phyloP scores from a whole-genome alignment of 441 rosid genomes.

The Brassica hybrid region DNA sequence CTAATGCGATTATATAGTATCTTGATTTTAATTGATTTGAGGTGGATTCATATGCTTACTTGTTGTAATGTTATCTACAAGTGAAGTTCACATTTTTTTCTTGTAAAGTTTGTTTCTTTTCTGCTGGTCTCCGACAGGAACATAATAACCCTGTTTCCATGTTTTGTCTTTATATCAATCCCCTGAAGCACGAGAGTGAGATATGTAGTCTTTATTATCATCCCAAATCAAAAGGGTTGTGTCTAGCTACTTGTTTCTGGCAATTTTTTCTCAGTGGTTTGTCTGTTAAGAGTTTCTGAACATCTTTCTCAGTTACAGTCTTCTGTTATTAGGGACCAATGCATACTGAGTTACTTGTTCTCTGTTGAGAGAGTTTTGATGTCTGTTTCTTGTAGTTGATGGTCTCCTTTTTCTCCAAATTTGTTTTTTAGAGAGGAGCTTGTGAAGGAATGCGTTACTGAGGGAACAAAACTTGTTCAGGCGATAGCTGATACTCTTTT shows the following conservation, averaged over 20 bases:
- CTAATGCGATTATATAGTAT: neutral
- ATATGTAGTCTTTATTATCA: neutral
- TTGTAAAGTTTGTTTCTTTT: neutral
- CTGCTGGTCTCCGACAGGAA: too few species aligned
- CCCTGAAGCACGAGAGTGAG: neutral
- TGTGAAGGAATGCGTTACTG: slow-evolving; percentile 57
- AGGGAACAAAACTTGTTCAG: slow-evolving; percentile 83
- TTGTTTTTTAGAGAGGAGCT: slow-evolving; percentile 65
- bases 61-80: neutral
- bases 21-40: neutral
- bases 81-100: slow-evolving; percentile 10
- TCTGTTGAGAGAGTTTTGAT: too few species aligned
- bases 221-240: neutral
- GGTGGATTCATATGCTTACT: slow-evolving; percentile 6
- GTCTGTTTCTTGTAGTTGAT: neutral
- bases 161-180: neutral
- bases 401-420: neutral
- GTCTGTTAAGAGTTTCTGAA: neutral
- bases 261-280: neutral
- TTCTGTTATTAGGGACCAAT: too few species aligned
- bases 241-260: neutral
- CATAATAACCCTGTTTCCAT: neutral
- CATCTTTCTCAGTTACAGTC: neutral
- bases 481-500: slow-evolving; percentile 70
- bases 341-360: too few species aligned